Conservation (phyloP, 768 basidiomycete genomes). For the Lactifluus pinguis region DNA sequence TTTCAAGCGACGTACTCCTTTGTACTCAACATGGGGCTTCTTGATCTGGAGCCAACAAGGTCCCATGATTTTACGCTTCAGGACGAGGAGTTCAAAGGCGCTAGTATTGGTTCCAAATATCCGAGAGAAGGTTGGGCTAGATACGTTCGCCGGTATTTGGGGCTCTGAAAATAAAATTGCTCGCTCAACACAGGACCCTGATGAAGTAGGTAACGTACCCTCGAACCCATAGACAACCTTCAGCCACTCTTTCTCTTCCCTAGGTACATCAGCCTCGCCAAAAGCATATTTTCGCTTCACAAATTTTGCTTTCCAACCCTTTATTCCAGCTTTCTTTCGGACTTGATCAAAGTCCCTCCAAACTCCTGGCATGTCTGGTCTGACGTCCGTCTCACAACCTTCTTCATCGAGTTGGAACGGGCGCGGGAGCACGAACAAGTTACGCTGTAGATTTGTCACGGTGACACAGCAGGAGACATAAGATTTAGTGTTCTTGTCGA, state of each 20-base stretch:
- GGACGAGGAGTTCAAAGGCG: slow-evolving; percentile 85
- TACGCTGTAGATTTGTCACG: slow-evolving; percentile 79
- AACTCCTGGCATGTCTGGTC: slow-evolving; percentile 63
- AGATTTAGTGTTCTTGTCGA: slow-evolving; percentile 56
- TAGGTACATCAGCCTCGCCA: slow-evolving; percentile 73
- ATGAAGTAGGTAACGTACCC: slow-evolving; percentile 33
- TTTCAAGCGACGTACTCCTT: slow-evolving; percentile 50
- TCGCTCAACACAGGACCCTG: not conserved
- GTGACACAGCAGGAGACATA: slow-evolving; percentile 86
- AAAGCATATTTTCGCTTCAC: slow-evolving; percentile 91
- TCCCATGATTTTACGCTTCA: slow-evolving; percentile 98
- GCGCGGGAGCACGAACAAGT: slow-evolving; percentile 83
- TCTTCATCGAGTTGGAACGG: slow-evolving; percentile 48
- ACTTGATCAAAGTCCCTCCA: slow-evolving; percentile 77
- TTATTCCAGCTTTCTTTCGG: slow-evolving; percentile 59
- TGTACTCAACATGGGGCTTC: slow-evolving; percentile 61
- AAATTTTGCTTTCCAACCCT: slow-evolving; percentile 68
- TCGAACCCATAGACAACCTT: slow-evolving; percentile 90
- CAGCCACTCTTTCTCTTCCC: slow-evolving; percentile 76
- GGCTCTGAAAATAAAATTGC: slow-evolving; percentile 40
- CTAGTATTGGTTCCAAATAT: slow-evolving; percentile 90
- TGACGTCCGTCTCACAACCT: slow-evolving; percentile 63
- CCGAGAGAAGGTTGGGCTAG: slow-evolving; percentile 75
- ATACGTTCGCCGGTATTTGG: slow-evolving; percentile 59
- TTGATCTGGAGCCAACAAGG: slow-evolving; percentile 93